phyloP scores from a whole-genome alignment of 2,329 filamentous ascomycete species.

The Rhynchosporium agropyri region DNA sequence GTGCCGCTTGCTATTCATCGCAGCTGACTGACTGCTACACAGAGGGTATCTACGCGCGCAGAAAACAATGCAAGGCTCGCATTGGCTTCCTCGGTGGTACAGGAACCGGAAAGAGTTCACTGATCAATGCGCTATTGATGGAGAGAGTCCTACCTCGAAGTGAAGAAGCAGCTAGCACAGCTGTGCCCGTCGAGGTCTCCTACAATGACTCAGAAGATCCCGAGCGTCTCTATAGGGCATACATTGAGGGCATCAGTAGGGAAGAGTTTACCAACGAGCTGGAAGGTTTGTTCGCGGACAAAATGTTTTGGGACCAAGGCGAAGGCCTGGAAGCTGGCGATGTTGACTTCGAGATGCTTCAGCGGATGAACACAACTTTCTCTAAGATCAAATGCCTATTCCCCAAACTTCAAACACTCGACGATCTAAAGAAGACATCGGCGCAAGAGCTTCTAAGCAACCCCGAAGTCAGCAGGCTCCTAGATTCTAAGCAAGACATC shows the following conservation, averaged over 20 bases:
- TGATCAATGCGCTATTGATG: slow-evolving; percentile 54
- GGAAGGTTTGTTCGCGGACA: too few relatives aligned
- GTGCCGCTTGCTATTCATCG: too few relatives aligned
- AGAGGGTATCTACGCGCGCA: slow-evolving; percentile 20
- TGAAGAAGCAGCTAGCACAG: slow-evolving; percentile 28
- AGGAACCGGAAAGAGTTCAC: slow-evolving; percentile 64
- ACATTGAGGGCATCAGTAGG: too few relatives aligned
- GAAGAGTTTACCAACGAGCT: too few relatives aligned
- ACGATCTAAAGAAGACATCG: slow-evolving; percentile 41
- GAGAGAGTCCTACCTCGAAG: slow-evolving; percentile 23
- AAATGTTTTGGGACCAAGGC: too few relatives aligned
- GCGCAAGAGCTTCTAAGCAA: slow-evolving; percentile 25
- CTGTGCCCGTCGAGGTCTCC: slow-evolving; percentile 29
- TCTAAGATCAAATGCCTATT: slow-evolving; percentile 51
- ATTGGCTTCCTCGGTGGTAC: slow-evolving; percentile 56
- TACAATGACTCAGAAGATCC: slow-evolving; percentile 19
- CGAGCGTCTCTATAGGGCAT: too few relatives aligned
- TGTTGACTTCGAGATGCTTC: slow-evolving; percentile 36
- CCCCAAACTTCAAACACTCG: slow-evolving; percentile 41
- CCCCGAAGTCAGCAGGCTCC: slow-evolving; percentile 12
- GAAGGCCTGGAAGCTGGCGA: slow-evolving; percentile 20
- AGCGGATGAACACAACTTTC: slow-evolving; percentile 43
- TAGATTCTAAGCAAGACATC: too few relatives aligned
- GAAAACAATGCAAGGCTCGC: slow-evolving; percentile 20
- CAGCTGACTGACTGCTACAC: neutral